These are phyloP conservation scores for Geotrichum candidum DNA, from an alignment of 1,139 yeast species.

Conservation along the genomic window DNA sequence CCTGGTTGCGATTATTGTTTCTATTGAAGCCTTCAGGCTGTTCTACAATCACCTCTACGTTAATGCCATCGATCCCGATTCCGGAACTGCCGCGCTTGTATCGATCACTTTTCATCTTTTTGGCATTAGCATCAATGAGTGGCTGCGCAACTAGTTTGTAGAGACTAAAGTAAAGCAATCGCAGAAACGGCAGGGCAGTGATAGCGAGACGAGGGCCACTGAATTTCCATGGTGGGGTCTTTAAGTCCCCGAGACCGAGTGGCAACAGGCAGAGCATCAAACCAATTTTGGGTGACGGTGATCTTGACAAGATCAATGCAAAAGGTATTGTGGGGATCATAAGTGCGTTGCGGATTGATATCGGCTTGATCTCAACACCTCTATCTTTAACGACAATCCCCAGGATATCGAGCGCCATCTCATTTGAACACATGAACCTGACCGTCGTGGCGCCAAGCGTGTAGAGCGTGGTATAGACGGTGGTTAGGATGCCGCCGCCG, in stretches of 20 bases:
- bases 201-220: conserved; percentile 26
- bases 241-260: conserved; percentile 22
- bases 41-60: conserved; percentile 17
- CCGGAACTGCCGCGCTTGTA: not conserved
- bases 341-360: conserved; percentile 24
- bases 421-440: conserved; percentile 35
- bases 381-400: conserved; percentile 23
- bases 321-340: conserved; percentile 28
- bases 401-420: conserved; percentile 28
- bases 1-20: not conserved
- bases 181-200: conserved; percentile 23
- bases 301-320: conserved; percentile 24
- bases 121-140: conserved; percentile 24
- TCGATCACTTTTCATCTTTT: conserved; percentile 21
- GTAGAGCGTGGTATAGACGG: conserved; percentile 28
- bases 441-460: conserved; percentile 34
- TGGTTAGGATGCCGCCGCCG: conserved; percentile 28
- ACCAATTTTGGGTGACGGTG: conserved; percentile 21
- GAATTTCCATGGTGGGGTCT: conserved; percentile 26
- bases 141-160: conserved; percentile 28
- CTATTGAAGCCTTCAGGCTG: conserved; percentile 4
- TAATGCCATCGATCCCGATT: conserved; percentile 10
- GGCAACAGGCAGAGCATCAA: conserved; percentile 23
- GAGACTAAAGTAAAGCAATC: conserved; percentile 24
- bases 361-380: conserved; percentile 22